phyloP scores from a whole-genome alignment of 148 eudicot species.

The Rhododendron simsii region DNA sequence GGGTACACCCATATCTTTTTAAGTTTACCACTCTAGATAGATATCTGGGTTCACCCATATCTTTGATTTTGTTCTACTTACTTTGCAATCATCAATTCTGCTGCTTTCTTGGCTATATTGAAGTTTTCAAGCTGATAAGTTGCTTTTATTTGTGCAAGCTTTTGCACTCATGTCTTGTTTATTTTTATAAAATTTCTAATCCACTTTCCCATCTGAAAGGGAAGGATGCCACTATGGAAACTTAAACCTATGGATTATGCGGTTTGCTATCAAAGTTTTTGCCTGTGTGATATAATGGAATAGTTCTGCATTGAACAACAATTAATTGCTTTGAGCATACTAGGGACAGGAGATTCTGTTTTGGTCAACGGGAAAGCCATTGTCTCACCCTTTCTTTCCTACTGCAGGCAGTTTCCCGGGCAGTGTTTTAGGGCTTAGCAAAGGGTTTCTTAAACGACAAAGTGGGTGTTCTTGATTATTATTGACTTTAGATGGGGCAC shows the following conservation, averaged over 20 bases:
- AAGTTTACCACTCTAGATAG: not conserved
- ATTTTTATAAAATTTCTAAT: not conserved
- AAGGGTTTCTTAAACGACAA: not conserved
- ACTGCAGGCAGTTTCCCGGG: not conserved
- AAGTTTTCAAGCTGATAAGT: not conserved
- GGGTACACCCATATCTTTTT: not conserved
- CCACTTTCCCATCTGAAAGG: not conserved
- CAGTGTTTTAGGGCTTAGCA: not conserved
- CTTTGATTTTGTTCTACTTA: not conserved
- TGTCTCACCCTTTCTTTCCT: not conserved
- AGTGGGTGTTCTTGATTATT: not conserved
- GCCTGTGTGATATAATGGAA: not conserved
- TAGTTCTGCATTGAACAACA: not conserved
- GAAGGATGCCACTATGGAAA: not conserved
- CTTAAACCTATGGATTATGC: not conserved
- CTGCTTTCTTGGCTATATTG: not conserved
- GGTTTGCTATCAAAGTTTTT: not conserved
- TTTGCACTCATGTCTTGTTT: not conserved
- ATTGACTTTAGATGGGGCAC: not conserved
- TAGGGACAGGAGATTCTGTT: not conserved
- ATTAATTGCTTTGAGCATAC: not conserved
- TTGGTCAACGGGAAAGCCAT: not conserved
- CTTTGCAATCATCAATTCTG: not conserved
- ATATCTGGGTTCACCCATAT: not conserved
- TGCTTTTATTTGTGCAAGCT: slow-evolving; percentile 6